These are phyloP conservation scores for Neurospora cerealis DNA, from an alignment of 495 filamentous ascomycete species.

Conservation along the genomic window DNA sequence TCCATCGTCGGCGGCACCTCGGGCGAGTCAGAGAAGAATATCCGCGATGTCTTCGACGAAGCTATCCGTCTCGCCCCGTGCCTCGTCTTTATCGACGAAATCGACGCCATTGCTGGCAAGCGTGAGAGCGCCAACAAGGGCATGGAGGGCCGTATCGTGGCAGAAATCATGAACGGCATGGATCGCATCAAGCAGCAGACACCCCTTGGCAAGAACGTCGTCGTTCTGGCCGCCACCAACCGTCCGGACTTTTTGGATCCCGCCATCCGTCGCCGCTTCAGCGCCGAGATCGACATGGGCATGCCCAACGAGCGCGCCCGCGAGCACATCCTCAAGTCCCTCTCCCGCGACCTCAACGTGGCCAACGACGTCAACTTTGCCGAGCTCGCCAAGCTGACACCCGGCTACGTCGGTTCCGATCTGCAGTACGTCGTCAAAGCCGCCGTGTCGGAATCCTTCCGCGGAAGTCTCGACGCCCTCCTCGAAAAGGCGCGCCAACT, in stretches of 20 bases:
- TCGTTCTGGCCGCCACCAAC: conserved; percentile 90
- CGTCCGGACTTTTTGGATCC: conserved; percentile 84
- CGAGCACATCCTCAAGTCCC: conserved; percentile 71
- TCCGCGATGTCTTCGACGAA: conserved; percentile 84
- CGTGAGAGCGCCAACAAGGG: conserved; percentile 88
- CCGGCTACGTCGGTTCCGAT: conserved; percentile 95
- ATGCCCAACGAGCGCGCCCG: conserved; percentile 79
- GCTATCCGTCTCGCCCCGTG: conserved; percentile 83
- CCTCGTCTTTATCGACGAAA: conserved; percentile 91
- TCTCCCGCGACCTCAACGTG: conserved; percentile 61
- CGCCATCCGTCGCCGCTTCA: conserved; percentile 76
- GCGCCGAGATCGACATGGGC: conserved; percentile 90
- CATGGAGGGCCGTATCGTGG: conserved; percentile 95
- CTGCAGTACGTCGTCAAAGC: conserved; percentile 62
- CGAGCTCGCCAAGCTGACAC: conserved; percentile 76
- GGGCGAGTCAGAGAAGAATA: conserved; percentile 89
- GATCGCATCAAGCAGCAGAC: conserved; percentile 73
- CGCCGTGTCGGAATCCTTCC: conserved; percentile 18
- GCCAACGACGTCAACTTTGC: conserved; percentile 66
- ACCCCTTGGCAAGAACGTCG: conserved; percentile 77
- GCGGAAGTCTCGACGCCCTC: conserved; percentile 13
- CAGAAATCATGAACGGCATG: conserved; percentile 84
- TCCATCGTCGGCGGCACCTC: conserved; percentile 91
- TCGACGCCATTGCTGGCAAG: conserved; percentile 92
- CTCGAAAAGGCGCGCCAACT: conserved; percentile 9